Evolutionary conservation across 1,139 yeast genomes (phyloP).

Genomic region (Hyphopichia fennica): DNA sequence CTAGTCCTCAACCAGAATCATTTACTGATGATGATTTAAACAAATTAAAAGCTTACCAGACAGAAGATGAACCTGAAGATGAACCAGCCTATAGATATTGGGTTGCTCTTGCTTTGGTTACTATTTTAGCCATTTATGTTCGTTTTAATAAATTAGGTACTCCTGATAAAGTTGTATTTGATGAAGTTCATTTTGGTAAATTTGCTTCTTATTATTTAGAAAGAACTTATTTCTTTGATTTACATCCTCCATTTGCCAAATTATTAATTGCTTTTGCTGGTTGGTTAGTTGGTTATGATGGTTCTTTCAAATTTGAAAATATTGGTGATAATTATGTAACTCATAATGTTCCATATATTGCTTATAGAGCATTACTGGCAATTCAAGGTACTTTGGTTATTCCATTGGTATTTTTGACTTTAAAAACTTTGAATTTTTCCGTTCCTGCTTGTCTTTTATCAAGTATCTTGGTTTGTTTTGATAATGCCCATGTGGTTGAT

Average conservation of each 20-base stretch:
- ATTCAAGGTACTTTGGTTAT: conserved; percentile 79
- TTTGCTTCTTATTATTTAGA: conserved; percentile 87
- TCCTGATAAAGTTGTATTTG: conserved; percentile 91
- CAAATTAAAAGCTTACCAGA: conserved; percentile 7
- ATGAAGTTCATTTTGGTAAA: conserved; percentile 97
- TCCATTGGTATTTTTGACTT: conserved; percentile 76
- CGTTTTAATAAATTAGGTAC: conserved; percentile 70
- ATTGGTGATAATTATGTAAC: conserved; percentile 82
- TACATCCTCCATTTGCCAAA: conserved; percentile 98
- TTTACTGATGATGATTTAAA: conserved; percentile 8
- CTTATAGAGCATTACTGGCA: conserved; percentile 82
- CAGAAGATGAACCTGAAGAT: conserved; percentile 7
- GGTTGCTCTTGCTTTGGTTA: conserved; percentile 48
- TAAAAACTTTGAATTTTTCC: conserved; percentile 80
- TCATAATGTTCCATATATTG: conserved; percentile 84
- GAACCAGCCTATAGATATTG: conserved; percentile 39
- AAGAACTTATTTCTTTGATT: conserved; percentile 86
- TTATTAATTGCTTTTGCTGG: conserved; percentile 89
- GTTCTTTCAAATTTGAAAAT: conserved; percentile 84
- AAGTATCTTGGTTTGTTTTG: conserved; percentile 80
- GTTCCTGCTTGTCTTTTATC: conserved; percentile 78
- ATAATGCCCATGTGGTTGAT: conserved; percentile 88
- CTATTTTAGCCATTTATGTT: conserved; percentile 64
- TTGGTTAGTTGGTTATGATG: conserved; percentile 84
- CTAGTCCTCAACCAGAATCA: neutral